Evolutionary conservation across 2,329 filamentous ascomycete species (phyloP).

Genomic region (Ceratocystiopsis sp.): DNA sequence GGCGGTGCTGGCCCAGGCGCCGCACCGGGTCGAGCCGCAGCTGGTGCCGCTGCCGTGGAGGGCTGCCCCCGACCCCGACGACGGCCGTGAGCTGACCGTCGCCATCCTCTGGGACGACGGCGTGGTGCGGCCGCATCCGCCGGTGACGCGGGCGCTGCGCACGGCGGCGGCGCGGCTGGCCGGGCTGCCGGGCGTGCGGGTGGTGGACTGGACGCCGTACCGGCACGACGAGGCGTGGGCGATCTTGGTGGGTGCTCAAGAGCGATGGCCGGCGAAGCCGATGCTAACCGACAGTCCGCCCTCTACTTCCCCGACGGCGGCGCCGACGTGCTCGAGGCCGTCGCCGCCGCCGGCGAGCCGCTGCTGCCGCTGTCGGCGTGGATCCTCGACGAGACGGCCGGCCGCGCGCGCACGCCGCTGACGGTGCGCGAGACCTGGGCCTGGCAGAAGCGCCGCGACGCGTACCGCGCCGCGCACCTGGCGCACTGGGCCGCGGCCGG

Average conservation of each 20-base stretch:
- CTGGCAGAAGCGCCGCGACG: not conserved
- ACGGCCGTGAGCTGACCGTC: conserved; percentile 36
- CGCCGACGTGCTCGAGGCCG: not conserved
- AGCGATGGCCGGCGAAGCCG: too few species aligned
- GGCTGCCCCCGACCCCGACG: too few species aligned
- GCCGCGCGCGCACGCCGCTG: not conserved
- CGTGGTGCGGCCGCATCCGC: conserved; percentile 48
- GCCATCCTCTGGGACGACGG: conserved; percentile 50
- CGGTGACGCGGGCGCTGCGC: conserved; percentile 38
- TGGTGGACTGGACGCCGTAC: not conserved
- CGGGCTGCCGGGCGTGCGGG: too few species aligned
- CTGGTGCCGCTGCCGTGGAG: conserved; percentile 51
- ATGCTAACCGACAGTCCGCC: too few species aligned
- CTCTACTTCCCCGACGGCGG: conserved; percentile 2
- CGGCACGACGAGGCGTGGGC: not conserved
- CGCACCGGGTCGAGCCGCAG: conserved; percentile 50
- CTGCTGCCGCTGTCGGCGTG: not conserved
- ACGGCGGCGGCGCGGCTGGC: conserved; percentile 24
- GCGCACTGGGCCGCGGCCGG: not conserved
- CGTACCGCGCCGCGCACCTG: not conserved
- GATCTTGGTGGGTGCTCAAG: not conserved
- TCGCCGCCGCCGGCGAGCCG: not conserved
- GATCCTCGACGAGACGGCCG: not conserved
- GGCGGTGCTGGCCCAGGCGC: conserved; percentile 36
- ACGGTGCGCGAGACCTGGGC: not conserved